Evolutionary conservation across 1,284 basidiomycete genomes (phyloP), one percentile per base, ranked within the genome.

Genomic region (Coniophora puteana): DNA sequence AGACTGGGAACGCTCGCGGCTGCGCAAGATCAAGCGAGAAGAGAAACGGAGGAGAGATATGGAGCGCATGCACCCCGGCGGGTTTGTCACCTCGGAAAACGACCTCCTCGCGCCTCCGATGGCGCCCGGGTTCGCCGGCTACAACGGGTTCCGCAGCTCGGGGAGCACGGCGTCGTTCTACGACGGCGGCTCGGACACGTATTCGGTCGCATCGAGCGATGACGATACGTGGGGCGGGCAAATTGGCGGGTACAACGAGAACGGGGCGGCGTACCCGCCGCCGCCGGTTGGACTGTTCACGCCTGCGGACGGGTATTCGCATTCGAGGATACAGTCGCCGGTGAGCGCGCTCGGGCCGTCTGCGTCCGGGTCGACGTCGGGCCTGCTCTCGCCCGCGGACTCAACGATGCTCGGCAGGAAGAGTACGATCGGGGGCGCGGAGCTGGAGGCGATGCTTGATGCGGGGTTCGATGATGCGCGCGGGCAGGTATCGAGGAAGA

Each of bases 1-100:
- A 65, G 96, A 99, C 57, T 99, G 96, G 96, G 96, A 99, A 63
- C 82, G 93, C 28, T 95, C 91, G n/a, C 78, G 95, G 25, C 71
- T 98, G 39, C 87, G 94, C 46, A 98, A 98, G 67, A 54, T 93
- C 31, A 83, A 80, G 51, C 83, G 96, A 4, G 94, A 97, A 57
- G 93, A 96, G 57, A 80, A 86, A 53, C 76, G 93, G 36, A 69
- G 87, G 52, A 71, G 73, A 53, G 84, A 95, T 24, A 76, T 94
- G 52, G 90, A 92, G 57, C 78, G 85, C 33, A 63, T 75, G 37
- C 81, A 88, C 53, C 79, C 78, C 21, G 71, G 75, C 3, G 83
- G 83, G 30, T 91, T 83, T 61, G 64, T 76, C 48, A 64, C 72
- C 34, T 74, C 79, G 20, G 80, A 83, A 44, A 71, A 75, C 24